Evolutionary conservation across 371 early-diverging fungal genomes (phyloP), one percentile per base, ranked within the genome.

Genomic region (Nosema granulosis): DNA sequence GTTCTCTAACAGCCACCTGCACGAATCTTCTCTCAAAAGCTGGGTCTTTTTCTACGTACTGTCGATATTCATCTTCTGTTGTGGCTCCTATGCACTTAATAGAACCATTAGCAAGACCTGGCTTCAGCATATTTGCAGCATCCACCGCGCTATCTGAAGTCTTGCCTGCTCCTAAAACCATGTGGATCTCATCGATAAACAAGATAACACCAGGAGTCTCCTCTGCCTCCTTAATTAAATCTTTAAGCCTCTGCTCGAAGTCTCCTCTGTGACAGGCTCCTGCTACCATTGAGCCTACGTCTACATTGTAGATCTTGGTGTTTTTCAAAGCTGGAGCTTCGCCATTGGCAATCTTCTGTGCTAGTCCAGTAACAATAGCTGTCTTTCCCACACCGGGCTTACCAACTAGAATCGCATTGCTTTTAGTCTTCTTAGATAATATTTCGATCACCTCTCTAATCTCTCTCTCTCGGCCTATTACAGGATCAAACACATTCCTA

Each of bases 121-220:
- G 93, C 87, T 90, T 91, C 52, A 95, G 84, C 72, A 95, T 82
- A 82, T 95, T 94, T 56, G 94, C 94, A 1, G 93, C 90, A 78
- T 65, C 87, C 81, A 94, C 92, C 18, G 95, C 92, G 56, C 94
- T 92, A 2, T 93, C 93, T 22, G 66, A 66, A 3, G 77, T 70
- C 71, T 89, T 90, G 57, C 92, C 92, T 37, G 91, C 86, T 1
- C 90, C 90, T 52, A 92, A 84, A 3, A 95, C 91, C 32, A 92
- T 89, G 80, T 98, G 99, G 43, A 98, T 90, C 87, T 98, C 99
- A 86, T 98, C 97, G 80, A 97, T 94, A 84, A 98, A 97, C 28
- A 98, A 86, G 76, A 98, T 96, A 51, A 94, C 89, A 34, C 90
- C 89, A 50, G 91, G 91, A 11, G 90, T 87, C 3, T 91, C 89